Conservation (phyloP, 805 yeast species). For the Clavispora fructus region DNA sequence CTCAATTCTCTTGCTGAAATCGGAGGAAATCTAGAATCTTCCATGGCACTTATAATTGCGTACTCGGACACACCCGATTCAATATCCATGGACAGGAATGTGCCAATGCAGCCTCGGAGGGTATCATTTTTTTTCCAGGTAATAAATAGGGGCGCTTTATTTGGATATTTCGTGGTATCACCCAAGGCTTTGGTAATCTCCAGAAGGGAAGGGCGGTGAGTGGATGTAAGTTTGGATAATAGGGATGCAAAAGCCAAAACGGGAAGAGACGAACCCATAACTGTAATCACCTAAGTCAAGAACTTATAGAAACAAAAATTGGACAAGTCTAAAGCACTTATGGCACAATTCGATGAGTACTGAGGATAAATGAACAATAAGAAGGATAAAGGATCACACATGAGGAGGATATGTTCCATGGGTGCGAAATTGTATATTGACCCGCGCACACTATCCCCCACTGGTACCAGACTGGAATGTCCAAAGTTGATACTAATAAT, state of each 20-base stretch:
- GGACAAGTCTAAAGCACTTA: too few species aligned
- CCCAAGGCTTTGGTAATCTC: neutral
- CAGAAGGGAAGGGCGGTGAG: neutral
- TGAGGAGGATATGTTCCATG: neutral
- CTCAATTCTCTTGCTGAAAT: slow-evolving; percentile 52
- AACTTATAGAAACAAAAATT: too few species aligned
- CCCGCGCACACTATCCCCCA: neutral
- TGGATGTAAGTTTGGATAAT: neutral
- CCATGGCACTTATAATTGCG: slow-evolving; percentile 58
- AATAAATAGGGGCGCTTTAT: slow-evolving; percentile 62
- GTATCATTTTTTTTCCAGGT: slow-evolving; percentile 67
- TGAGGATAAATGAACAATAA: too few species aligned
- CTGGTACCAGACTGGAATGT: neutral
- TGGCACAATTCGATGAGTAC: neutral
- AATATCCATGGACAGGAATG: slow-evolving; percentile 55
- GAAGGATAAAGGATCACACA: neutral
- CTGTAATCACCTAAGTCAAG: too few species aligned
- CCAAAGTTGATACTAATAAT: neutral
- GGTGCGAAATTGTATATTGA: neutral
- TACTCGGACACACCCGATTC: slow-evolving; percentile 58
- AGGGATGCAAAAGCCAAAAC: neutral
- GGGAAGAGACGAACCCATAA: neutral
- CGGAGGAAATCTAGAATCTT: slow-evolving; percentile 75
- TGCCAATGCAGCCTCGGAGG: slow-evolving; percentile 92
- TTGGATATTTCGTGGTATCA: slow-evolving; percentile 6